Evolutionary conservation across 1,284 basidiomycete genomes (phyloP).

Genomic region (Retiboletus flavoniger): DNA sequence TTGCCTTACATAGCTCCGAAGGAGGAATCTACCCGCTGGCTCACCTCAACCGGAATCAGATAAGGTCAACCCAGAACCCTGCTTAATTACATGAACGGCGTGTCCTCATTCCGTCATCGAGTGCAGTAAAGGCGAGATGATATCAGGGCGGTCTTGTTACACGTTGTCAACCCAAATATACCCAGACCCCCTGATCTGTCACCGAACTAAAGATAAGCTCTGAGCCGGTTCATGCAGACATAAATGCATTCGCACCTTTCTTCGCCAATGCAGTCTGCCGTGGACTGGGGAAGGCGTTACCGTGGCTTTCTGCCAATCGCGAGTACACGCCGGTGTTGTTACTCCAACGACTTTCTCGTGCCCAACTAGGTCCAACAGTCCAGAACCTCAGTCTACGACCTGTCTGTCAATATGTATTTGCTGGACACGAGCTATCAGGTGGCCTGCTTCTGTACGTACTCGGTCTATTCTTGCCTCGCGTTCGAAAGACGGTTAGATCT

Average conservation of each 20-base stretch:
- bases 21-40: neutral
- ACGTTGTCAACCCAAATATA: slow-evolving; percentile 1
- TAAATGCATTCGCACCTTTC: neutral
- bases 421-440: neutral
- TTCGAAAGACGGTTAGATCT: neutral
- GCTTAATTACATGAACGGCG: slow-evolving; percentile 6
- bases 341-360: slow-evolving; percentile 4
- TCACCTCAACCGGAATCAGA: slow-evolving; percentile 1
- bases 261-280: neutral
- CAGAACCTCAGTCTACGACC: slow-evolving; percentile 9
- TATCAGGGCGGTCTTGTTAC: neutral
- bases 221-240: neutral
- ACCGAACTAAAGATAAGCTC: slow-evolving; percentile 6
- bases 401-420: neutral
- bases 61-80: slow-evolving; percentile 6
- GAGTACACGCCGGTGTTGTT: neutral
- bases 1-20: slow-evolving; percentile 14
- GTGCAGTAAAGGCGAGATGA: neutral
- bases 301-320: neutral
- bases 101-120: slow-evolving; percentile 8
- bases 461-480: neutral
- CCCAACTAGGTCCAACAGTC: slow-evolving; percentile 3
- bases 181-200: neutral
- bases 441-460: slow-evolving; percentile 17
- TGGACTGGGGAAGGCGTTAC: neutral